Conservation (phyloP, 2,329 filamentous ascomycete species). For the Phoma sp. region DNA sequence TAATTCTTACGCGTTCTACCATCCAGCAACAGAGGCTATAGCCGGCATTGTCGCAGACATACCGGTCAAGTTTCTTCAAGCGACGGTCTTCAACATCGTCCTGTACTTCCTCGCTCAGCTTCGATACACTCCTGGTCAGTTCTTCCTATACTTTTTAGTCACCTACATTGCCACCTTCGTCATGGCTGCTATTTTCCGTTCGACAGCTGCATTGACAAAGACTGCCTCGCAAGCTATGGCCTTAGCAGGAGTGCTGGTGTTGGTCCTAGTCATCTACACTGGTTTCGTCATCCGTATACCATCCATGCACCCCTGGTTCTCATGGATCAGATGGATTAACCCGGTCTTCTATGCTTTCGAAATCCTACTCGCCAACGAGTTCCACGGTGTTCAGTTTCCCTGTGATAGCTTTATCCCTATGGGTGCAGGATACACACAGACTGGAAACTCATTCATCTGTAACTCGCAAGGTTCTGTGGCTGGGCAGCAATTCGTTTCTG, state of each 20-base stretch:
- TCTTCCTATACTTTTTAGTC: slow-evolving; percentile 81
- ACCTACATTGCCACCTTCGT: slow-evolving; percentile 60
- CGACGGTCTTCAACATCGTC: slow-evolving; percentile 75
- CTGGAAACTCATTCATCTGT: slow-evolving; percentile 46
- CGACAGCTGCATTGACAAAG: slow-evolving; percentile 75
- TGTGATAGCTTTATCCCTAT: slow-evolving; percentile 49
- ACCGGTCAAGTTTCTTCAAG: slow-evolving; percentile 77
- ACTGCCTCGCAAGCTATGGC: slow-evolving; percentile 66
- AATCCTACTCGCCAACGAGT: slow-evolving; percentile 78
- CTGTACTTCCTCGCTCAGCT: slow-evolving; percentile 88
- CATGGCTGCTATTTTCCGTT: slow-evolving; percentile 86
- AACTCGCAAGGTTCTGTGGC: slow-evolving; percentile 47
- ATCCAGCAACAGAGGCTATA: slow-evolving; percentile 83
- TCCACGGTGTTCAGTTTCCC: slow-evolving; percentile 40
- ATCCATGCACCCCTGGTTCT: slow-evolving; percentile 58
- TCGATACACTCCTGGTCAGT: slow-evolving; percentile 72
- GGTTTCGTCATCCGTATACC: slow-evolving; percentile 72
- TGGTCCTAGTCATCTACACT: slow-evolving; percentile 70
- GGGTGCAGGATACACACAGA: slow-evolving; percentile 42
- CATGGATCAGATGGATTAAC: slow-evolving; percentile 64
- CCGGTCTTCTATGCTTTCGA: slow-evolving; percentile 83
- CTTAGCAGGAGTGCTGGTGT: slow-evolving; percentile 62
- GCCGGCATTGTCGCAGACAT: slow-evolving; percentile 84
- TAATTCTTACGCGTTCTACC: slow-evolving; percentile 82
- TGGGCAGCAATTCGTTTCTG: slow-evolving; percentile 47